These are phyloP conservation scores for Bondarzewia mesenterica DNA, from an alignment of 1,284 basidiomycete genomes.

Conservation along the genomic window DNA sequence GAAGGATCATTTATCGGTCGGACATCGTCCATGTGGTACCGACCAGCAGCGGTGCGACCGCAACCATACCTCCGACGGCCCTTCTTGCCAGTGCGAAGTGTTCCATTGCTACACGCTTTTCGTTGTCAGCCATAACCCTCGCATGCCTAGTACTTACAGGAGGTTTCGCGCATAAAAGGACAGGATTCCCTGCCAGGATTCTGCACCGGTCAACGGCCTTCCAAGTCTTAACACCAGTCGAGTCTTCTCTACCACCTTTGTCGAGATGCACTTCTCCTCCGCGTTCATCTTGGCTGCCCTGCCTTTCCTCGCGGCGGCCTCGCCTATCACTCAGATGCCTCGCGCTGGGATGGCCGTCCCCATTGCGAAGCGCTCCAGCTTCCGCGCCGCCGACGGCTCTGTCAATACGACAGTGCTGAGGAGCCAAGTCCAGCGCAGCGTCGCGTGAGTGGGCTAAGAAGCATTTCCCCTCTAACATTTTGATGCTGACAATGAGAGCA, in stretches of 20 bases:
- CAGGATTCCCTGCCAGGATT: not conserved
- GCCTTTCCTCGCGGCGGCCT: constrained; percentile 8
- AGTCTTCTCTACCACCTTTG: not conserved
- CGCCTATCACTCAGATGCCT: constrained; percentile 7
- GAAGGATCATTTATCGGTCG: too few species aligned
- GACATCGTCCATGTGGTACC: too few species aligned
- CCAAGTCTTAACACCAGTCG: not conserved
- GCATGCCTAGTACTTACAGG: too few species aligned
- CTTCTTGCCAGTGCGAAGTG: too few species aligned
- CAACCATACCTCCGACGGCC: too few species aligned
- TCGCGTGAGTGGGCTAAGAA: constrained; percentile 6
- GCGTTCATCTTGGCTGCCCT: constrained; percentile 12
- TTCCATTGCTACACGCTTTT: too few species aligned
- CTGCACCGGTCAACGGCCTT: not conserved
- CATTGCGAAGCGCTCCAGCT: constrained; percentile 2
- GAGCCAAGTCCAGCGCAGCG: not conserved
- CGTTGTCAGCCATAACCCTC: too few species aligned
- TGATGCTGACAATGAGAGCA: not conserved
- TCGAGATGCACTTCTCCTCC: constrained; percentile 13
- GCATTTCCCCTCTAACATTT: too few species aligned
- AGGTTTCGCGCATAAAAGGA: not conserved
- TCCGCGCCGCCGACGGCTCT: constrained; percentile 4
- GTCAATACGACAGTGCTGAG: constrained; percentile 3
- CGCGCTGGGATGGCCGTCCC: not conserved
- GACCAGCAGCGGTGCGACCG: too few species aligned